Evolutionary conservation across 768 basidiomycete genomes (phyloP), one percentile per base, ranked within the genome.

Genomic region (Strobilomyces dryophilus): DNA sequence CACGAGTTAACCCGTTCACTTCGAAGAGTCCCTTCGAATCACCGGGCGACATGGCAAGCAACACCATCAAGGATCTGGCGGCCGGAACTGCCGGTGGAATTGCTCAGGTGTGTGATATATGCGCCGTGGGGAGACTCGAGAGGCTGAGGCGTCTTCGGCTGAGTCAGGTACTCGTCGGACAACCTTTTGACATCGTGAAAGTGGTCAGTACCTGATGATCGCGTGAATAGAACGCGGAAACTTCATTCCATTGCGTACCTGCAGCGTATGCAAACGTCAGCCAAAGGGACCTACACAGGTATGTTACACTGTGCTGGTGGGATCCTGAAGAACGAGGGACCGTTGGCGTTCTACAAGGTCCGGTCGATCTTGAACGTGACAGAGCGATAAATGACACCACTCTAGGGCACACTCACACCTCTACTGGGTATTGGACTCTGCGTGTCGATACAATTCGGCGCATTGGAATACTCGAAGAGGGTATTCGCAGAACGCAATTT

Each of bases 181-280:
- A 95, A 70, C 94, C 94, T 12, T 98, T 98, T 71, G 94, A 98
- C 71, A 94, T 95, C 58, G 90, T 94, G 74, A 97, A 97, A 85
- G 91, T 94, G 73, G 91, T 92, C 66, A 67, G 89, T 82, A 34
- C 46, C 49, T 18, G 32, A 14, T 34, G 37, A 12, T 50, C 34
- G 51, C 8, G 26, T 47, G 39, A 20, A 18, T n/a, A 15, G 43
- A 37, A 20, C 24, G 8, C 41, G 35, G 20, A 21, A 31, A 17
- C 54, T 60, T 55, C 42, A 54, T 47, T 47, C 46, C 51, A 59
- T 53, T 53, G 32, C 49, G 24, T 48, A 51, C 32, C 52, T 32
- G 56, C 66, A 93, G 92, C 84, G 94, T 54, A 93, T 95, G 86
- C 94, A 98, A 83, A 95, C 94, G 11, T 80, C 93, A 24, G 79